phyloP scores from a whole-genome alignment of 805 yeast species.

The Zygosaccharomyces bailii region DNA sequence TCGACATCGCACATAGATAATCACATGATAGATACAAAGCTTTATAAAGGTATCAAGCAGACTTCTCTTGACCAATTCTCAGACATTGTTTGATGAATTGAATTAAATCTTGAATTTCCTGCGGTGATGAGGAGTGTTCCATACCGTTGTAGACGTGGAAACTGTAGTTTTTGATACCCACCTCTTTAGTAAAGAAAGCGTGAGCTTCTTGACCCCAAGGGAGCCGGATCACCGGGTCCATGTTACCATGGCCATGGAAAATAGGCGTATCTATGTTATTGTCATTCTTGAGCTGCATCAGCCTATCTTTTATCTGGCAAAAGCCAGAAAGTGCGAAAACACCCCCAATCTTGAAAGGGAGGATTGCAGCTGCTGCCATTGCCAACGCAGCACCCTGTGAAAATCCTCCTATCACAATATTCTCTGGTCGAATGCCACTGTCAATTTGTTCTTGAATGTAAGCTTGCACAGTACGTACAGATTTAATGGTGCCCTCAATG shows the following conservation, averaged over 20 bases:
- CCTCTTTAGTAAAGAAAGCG: conserved; percentile 39
- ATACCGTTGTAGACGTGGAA: conserved; percentile 60
- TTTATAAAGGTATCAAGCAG: neutral
- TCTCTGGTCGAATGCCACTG: conserved; percentile 52
- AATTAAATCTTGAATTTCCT: conserved; percentile 58
- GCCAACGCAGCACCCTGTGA: conserved; percentile 90
- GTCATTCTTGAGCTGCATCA: conserved; percentile 26
- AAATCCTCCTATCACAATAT: conserved; percentile 90
- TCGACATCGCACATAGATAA: neutral
- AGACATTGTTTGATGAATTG: conserved; percentile 40
- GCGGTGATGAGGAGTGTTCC: conserved; percentile 63
- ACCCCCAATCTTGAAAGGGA: conserved; percentile 71
- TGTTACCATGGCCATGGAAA: conserved; percentile 85
- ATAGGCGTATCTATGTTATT: conserved; percentile 64
- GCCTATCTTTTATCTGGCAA: conserved; percentile 33
- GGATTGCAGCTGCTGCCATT: conserved; percentile 53
- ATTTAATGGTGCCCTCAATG: conserved; percentile 48
- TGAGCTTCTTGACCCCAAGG: conserved; percentile 37
- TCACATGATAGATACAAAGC: conserved; percentile 11
- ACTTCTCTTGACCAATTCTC: neutral
- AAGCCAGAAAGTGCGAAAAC: conserved; percentile 77
- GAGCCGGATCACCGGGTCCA: conserved; percentile 61
- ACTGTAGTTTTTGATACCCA: conserved; percentile 44
- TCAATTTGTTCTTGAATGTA: conserved; percentile 53
- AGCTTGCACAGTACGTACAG: conserved; percentile 44